Evolutionary conservation across 345 rosid genomes (phyloP).

Genomic region (Nephelium lappaceum): DNA sequence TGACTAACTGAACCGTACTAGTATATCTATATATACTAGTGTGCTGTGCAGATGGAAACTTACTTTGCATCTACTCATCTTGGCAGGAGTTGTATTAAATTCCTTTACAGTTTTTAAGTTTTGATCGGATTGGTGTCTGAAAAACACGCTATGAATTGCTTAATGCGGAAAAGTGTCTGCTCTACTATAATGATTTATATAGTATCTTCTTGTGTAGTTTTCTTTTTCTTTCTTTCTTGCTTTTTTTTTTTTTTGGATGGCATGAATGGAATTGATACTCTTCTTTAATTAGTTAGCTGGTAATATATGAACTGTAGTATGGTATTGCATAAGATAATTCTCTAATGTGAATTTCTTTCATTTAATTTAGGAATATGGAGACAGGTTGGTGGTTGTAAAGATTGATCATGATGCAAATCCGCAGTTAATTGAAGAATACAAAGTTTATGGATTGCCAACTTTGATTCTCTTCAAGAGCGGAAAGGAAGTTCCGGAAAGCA

Average conservation of each 20-base stretch:
- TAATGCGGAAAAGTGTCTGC: background rate
- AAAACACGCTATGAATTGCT: too few species aligned
- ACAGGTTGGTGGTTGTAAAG: slow-evolving; percentile 68
- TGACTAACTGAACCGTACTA: background rate
- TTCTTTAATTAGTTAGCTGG: background rate
- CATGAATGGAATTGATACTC: background rate
- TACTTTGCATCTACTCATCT: background rate
- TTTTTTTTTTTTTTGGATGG: too few species aligned
- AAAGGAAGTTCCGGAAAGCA: slow-evolving; percentile 69
- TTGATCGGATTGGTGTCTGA: background rate
- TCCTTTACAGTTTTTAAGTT: background rate
- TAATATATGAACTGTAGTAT: background rate
- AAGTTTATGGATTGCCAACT: slow-evolving; percentile 82
- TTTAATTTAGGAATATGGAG: slow-evolving; percentile 58
- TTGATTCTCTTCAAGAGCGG: slow-evolving; percentile 79
- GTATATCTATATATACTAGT: background rate
- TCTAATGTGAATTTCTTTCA: slow-evolving; percentile 7
- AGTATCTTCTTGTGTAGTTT: background rate
- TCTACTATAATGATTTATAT: background rate
- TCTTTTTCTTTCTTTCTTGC: too few species aligned
- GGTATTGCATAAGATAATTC: background rate
- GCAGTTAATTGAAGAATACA: slow-evolving; percentile 56
- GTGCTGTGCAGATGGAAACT: background rate
- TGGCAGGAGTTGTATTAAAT: background rate
- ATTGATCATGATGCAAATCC: slow-evolving; percentile 83